These are phyloP conservation scores for Delphinella strobiligena DNA, from an alignment of 2,329 filamentous ascomycete genomes.

Conservation along the genomic window DNA sequence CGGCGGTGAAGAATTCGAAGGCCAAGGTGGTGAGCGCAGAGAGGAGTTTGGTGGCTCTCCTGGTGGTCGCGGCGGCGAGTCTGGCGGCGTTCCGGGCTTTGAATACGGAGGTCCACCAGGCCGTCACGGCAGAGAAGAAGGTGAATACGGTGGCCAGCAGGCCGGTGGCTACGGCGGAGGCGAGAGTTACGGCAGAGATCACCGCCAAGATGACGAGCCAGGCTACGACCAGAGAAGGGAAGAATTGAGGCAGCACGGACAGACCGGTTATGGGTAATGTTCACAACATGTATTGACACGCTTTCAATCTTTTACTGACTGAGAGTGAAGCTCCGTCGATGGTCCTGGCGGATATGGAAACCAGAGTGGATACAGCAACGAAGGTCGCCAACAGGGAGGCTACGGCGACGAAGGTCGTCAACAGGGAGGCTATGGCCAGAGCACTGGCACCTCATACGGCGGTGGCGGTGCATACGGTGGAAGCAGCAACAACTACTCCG, in stretches of 20 bases:
- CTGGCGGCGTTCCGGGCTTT: too few species aligned
- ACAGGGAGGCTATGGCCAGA: slow-evolving; percentile 21
- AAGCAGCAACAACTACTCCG: slow-evolving; percentile 39
- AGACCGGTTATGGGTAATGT: slow-evolving; percentile 12
- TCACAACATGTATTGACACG: not conserved
- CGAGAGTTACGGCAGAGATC: slow-evolving; percentile 2
- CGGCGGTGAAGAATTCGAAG: slow-evolving; percentile 7
- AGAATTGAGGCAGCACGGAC: slow-evolving; percentile 10
- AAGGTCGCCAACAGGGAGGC: slow-evolving; percentile 8
- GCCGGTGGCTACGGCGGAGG: slow-evolving; percentile 9
- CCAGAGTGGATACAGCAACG: slow-evolving; percentile 3
- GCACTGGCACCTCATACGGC: slow-evolving; percentile 31
- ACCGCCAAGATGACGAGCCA: slow-evolving; percentile 8
- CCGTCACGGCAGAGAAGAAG: slow-evolving; percentile 12
- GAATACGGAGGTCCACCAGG: slow-evolving; percentile 7
- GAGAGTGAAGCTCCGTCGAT: not conserved
- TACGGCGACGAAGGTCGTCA: slow-evolving; percentile 15
- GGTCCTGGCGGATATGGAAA: slow-evolving; percentile 7
- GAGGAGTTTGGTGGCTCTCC: slow-evolving; percentile 10
- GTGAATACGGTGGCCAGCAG: slow-evolving; percentile 7
- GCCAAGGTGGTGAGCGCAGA: slow-evolving; percentile 11
- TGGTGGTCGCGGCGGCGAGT: slow-evolving; percentile 6
- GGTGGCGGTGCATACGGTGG: slow-evolving; percentile 25
- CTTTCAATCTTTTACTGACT: not conserved
- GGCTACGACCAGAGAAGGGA: slow-evolving; percentile 10